Evolutionary conservation across 805 yeast species (phyloP).

Genomic region (Candida coquimbonensis): DNA sequence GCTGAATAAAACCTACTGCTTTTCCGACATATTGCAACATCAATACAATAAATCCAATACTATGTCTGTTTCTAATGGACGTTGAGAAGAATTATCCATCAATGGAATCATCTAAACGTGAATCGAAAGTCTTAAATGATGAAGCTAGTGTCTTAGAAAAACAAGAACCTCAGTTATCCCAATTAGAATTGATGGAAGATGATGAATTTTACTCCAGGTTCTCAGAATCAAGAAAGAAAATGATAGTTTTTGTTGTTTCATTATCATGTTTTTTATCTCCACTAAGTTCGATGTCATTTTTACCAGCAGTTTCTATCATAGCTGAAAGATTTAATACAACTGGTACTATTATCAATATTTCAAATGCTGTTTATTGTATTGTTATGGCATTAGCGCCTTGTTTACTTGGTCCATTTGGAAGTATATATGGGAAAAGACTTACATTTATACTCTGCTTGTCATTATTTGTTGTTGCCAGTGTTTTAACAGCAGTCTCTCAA

Average conservation of each 20-base stretch:
- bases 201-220: slow-evolving; percentile 15
- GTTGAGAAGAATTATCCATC: not conserved
- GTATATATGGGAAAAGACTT: slow-evolving; percentile 43
- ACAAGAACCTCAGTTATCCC: not conserved
- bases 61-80: not conserved
- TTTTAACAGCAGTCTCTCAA: slow-evolving; percentile 39
- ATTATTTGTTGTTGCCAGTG: slow-evolving; percentile 23
- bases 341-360: slow-evolving; percentile 36
- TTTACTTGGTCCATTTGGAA: slow-evolving; percentile 42
- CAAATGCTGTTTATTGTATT: slow-evolving; percentile 43
- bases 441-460: slow-evolving; percentile 36
- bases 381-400: slow-evolving; percentile 50
- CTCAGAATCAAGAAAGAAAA: slow-evolving; percentile 10
- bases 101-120: not conserved
- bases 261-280: slow-evolving; percentile 39
- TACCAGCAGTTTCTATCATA: slow-evolving; percentile 46
- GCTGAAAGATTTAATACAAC: slow-evolving; percentile 40
- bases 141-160: not conserved
- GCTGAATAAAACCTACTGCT: not conserved
- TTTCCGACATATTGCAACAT: not conserved
- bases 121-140: not conserved
- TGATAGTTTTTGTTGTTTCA: slow-evolving; percentile 27
- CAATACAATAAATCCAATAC: not conserved
- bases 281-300: slow-evolving; percentile 34
- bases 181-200: slow-evolving; percentile 12